These are phyloP conservation scores for Daldinia vernicosa DNA, from an alignment of 495 filamentous ascomycete genomes.

Conservation along the genomic window DNA sequence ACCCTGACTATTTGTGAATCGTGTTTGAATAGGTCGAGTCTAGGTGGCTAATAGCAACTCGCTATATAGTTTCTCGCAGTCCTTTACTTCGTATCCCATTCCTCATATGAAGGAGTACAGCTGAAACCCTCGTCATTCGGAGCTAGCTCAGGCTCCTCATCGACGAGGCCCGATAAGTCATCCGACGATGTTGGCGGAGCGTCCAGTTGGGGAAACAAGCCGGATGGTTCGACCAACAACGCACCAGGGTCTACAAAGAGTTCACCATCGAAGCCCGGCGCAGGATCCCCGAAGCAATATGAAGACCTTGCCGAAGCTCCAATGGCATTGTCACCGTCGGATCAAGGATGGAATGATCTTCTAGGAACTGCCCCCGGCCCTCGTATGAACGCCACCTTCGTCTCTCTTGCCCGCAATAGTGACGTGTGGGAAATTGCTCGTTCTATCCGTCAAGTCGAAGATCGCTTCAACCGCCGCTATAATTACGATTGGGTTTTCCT, in stretches of 20 bases:
- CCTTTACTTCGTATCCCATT: slow-evolving; percentile 82
- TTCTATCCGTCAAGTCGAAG: slow-evolving; percentile 94
- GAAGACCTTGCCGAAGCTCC: slow-evolving; percentile 59
- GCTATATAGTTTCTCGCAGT: slow-evolving; percentile 69
- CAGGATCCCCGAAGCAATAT: slow-evolving; percentile 45
- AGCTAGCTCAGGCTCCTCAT: slow-evolving; percentile 26
- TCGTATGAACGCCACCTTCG: slow-evolving; percentile 95
- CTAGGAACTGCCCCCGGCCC: slow-evolving; percentile 64
- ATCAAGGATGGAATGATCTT: slow-evolving; percentile 59
- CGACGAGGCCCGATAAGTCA: slow-evolving; percentile 49
- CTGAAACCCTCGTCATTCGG: slow-evolving; percentile 39
- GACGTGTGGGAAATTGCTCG: slow-evolving; percentile 97
- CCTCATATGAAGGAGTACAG: slow-evolving; percentile 56
- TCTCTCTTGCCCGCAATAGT: slow-evolving; percentile 89
- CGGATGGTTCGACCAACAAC: slow-evolving; percentile 35
- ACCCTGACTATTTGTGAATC: neutral
- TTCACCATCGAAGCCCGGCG: slow-evolving; percentile 47
- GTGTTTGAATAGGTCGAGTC: neutral
- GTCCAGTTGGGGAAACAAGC: slow-evolving; percentile 40
- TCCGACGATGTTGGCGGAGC: slow-evolving; percentile 28
- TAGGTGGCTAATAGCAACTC: slow-evolving; percentile 21
- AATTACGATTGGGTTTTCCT: slow-evolving; percentile 99
- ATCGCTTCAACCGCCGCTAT: slow-evolving; percentile 94
- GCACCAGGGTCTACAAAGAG: slow-evolving; percentile 39
- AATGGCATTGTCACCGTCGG: slow-evolving; percentile 56